Percentiles rank a stretch among this genome's conserved stretches.
Evolutionary conservation across 129 eudicot genomes (phyloP).

Genomic region (Cynara cardunculus): DNA sequence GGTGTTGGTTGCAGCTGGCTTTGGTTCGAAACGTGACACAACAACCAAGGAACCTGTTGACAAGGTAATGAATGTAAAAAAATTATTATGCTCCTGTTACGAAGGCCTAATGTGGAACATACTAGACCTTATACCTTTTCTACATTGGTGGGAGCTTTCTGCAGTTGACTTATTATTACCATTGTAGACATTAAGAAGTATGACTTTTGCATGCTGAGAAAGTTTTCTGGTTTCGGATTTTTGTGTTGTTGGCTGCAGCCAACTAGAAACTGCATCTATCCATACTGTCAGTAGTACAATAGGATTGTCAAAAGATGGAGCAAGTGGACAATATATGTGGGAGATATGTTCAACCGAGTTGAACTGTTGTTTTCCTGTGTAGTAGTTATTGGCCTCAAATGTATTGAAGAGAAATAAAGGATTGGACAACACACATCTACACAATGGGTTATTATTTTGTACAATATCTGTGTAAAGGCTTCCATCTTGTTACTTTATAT

Average conservation of each 20-base stretch:
- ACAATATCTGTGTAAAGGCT: neutral
- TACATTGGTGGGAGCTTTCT: neutral
- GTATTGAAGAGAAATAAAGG: neutral
- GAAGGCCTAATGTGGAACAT: neutral
- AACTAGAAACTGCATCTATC: too few species aligned
- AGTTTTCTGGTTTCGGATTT: too few species aligned
- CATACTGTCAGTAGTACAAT: too few species aligned
- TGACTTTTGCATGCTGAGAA: too few species aligned
- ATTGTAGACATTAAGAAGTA: too few species aligned
- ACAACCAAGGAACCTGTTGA: slow-evolving; percentile 27
- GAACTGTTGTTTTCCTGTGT: too few species aligned
- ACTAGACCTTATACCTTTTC: neutral
- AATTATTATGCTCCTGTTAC: neutral
- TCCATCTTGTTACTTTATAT: neutral
- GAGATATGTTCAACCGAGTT: too few species aligned
- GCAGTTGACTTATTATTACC: neutral
- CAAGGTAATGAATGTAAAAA: slow-evolving; percentile 49
- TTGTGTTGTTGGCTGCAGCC: too few species aligned
- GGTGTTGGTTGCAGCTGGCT: slow-evolving; percentile 87
- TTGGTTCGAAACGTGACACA: slow-evolving; percentile 59
- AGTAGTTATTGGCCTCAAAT: neutral
- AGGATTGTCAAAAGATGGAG: too few species aligned
- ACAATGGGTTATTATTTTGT: neutral
- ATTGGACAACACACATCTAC: neutral
- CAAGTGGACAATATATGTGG: too few species aligned